phyloP scores from a whole-genome alignment of 192 early-diverging fungal species.

The Mortierella antarctica region DNA sequence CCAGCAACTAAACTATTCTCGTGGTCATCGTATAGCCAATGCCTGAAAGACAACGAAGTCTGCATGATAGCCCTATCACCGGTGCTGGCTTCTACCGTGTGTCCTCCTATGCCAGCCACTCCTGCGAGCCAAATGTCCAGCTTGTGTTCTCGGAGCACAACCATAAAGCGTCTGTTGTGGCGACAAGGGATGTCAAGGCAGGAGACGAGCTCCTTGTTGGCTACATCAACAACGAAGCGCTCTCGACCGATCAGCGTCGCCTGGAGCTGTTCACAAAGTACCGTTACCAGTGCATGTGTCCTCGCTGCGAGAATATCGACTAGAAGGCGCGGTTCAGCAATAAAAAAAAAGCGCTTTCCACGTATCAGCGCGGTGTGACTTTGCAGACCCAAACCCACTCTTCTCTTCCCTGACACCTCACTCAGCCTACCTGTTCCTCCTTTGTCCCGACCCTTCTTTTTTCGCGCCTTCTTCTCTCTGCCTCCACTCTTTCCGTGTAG shows the following conservation, averaged over 20 bases:
- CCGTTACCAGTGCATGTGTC: constrained; percentile 67
- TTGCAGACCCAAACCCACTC: too few relatives aligned
- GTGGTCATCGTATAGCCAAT: constrained; percentile 16
- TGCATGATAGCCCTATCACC: constrained; percentile 50
- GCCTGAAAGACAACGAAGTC: constrained; percentile 51
- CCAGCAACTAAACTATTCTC: not conserved
- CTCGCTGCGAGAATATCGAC: constrained; percentile 57
- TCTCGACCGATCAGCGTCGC: constrained; percentile 59
- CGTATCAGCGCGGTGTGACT: too few relatives aligned
- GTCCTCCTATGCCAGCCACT: constrained; percentile 75
- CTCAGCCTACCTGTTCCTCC: not conserved
- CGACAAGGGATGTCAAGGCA: constrained; percentile 64
- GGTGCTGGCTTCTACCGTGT: constrained; percentile 80
- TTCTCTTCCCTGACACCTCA: not conserved
- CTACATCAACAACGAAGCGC: constrained; percentile 62
- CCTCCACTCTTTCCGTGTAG: not conserved
- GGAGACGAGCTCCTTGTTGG: constrained; percentile 76
- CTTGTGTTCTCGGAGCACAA: constrained; percentile 63
- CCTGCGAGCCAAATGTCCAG: constrained; percentile 68
- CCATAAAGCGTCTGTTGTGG: constrained; percentile 64
- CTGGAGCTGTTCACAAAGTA: constrained; percentile 70
- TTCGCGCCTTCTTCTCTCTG: too few relatives aligned
- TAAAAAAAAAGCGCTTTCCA: too few relatives aligned
- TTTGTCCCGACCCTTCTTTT: not conserved
- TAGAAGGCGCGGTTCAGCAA: not conserved